These are phyloP conservation scores for Hibiscus trionum DNA, from an alignment of 345 rosid species.

Conservation along the genomic window DNA sequence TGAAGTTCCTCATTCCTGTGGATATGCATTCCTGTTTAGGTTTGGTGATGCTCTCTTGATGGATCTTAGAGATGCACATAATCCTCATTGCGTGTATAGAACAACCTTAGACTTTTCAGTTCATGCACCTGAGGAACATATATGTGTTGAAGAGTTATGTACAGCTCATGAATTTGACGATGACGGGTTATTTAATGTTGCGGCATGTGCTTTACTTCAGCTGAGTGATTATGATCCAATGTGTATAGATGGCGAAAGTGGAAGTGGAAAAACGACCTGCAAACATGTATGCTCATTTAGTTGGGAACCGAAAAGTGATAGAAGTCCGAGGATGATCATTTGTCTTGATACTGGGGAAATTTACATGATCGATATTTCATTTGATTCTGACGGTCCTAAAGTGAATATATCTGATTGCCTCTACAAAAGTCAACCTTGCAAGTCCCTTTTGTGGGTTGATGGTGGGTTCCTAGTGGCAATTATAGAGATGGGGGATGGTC, in stretches of 20 bases:
- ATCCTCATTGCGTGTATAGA: constrained; percentile 63
- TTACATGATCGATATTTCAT: constrained; percentile 64
- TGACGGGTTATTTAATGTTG: constrained; percentile 90
- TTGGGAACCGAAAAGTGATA: constrained; percentile 76
- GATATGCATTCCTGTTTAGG: constrained; percentile 86
- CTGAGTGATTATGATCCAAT: constrained; percentile 95
- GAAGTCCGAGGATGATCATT: constrained; percentile 62
- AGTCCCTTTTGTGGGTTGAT: constrained; percentile 80
- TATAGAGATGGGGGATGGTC: constrained; percentile 93
- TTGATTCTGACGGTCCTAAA: constrained; percentile 39
- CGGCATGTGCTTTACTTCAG: constrained; percentile 86
- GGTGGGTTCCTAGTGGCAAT: constrained; percentile 75
- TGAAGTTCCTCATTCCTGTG: constrained; percentile 79
- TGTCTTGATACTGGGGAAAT: constrained; percentile 83
- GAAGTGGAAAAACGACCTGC: constrained; percentile 37
- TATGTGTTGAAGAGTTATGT: constrained; percentile 66
- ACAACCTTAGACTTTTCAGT: constrained; percentile 62
- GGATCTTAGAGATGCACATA: constrained; percentile 84
- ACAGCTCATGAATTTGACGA: constrained; percentile 79
- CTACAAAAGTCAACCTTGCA: constrained; percentile 71
- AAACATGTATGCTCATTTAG: constrained; percentile 81
- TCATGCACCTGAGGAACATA: constrained; percentile 57
- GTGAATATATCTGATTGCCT: constrained; percentile 72
- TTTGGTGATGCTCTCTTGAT: constrained; percentile 88
- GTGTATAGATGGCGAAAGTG: constrained; percentile 74